Percentiles rank a stretch among this genome's conserved stretches.
These are phyloP conservation scores for Magnaporthiopsis poae DNA, from an alignment of 2,329 filamentous ascomycete species.

Conservation along the genomic window DNA sequence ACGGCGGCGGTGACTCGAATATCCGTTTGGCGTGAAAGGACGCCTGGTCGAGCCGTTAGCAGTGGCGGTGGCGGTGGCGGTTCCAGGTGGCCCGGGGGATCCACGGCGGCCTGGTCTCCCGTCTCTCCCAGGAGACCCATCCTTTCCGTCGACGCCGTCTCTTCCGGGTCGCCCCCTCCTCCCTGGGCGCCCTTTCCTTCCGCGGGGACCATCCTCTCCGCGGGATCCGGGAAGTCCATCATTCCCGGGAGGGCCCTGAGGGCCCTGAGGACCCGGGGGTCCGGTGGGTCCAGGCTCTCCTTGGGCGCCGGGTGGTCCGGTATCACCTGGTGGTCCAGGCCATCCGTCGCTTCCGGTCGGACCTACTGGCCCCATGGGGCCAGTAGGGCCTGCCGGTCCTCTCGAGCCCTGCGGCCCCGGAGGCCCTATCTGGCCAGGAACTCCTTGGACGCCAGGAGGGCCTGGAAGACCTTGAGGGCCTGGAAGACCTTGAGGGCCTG, in stretches of 20 bases:
- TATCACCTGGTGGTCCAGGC: background rate
- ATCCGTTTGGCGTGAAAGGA: background rate
- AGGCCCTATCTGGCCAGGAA: background rate
- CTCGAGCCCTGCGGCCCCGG: background rate
- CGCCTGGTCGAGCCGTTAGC: too few relatives aligned
- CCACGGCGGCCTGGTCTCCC: too few relatives aligned
- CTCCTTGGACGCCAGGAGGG: background rate
- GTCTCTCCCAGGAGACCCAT: background rate
- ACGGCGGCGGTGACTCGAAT: background rate
- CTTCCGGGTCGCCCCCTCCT: too few relatives aligned
- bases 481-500: background rate
- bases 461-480: background rate
- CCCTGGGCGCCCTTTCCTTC: background rate
- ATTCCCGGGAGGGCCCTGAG: background rate
- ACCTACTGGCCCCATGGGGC: background rate
- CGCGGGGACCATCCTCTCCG: background rate
- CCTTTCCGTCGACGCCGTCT: background rate
- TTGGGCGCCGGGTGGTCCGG: background rate
- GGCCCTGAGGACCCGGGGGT: background rate
- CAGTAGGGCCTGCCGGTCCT: background rate
- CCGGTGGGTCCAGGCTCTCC: background rate
- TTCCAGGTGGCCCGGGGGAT: background rate
- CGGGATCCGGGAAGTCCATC: background rate
- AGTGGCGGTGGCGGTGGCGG: background rate
- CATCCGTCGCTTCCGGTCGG: background rate